These are phyloP conservation scores for Fusarium devonianum DNA, from an alignment of 2,329 filamentous ascomycete genomes.

Conservation along the genomic window DNA sequence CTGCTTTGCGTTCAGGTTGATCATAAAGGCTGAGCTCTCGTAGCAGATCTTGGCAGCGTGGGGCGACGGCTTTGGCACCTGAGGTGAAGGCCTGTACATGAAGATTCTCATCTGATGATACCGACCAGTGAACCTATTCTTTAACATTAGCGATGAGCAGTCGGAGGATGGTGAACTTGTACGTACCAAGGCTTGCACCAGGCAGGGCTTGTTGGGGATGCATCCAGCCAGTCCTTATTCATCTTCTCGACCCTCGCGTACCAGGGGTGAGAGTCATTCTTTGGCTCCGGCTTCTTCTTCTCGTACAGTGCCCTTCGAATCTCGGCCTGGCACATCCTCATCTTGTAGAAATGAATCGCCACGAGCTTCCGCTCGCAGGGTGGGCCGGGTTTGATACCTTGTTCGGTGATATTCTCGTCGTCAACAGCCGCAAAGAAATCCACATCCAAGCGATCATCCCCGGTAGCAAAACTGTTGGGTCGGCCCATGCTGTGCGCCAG, in stretches of 20 bases:
- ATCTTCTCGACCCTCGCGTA: slow-evolving; percentile 81
- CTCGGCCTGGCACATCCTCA: slow-evolving; percentile 87
- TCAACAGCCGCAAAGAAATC: slow-evolving; percentile 83
- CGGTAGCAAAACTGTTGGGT: slow-evolving; percentile 83
- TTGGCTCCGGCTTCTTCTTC: slow-evolving; percentile 78
- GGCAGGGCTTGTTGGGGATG: slow-evolving; percentile 71
- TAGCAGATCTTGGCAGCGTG: slow-evolving; percentile 84
- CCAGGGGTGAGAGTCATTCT: slow-evolving; percentile 85
- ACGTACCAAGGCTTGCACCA: slow-evolving; percentile 84
- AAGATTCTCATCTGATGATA: slow-evolving; percentile 91
- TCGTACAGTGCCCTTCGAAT: slow-evolving; percentile 87
- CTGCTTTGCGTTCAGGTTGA: slow-evolving; percentile 81
- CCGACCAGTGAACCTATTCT: slow-evolving; percentile 67
- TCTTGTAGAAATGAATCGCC: slow-evolving; percentile 91
- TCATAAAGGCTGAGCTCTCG: slow-evolving; percentile 81
- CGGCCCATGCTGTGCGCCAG: slow-evolving; percentile 88
- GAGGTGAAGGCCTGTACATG: slow-evolving; percentile 88
- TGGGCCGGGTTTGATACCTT: slow-evolving; percentile 76
- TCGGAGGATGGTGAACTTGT: not conserved
- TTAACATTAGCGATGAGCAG: slow-evolving; percentile 14
- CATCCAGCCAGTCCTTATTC: slow-evolving; percentile 79
- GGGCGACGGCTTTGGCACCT: slow-evolving; percentile 83
- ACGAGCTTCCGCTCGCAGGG: slow-evolving; percentile 84
- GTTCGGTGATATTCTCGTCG: slow-evolving; percentile 81
- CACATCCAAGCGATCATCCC: slow-evolving; percentile 83